Percentiles rank a stretch among this genome's conserved stretches.
Conservation (phyloP, 78 protist genomes). For the Paulinella micropora region DNA sequence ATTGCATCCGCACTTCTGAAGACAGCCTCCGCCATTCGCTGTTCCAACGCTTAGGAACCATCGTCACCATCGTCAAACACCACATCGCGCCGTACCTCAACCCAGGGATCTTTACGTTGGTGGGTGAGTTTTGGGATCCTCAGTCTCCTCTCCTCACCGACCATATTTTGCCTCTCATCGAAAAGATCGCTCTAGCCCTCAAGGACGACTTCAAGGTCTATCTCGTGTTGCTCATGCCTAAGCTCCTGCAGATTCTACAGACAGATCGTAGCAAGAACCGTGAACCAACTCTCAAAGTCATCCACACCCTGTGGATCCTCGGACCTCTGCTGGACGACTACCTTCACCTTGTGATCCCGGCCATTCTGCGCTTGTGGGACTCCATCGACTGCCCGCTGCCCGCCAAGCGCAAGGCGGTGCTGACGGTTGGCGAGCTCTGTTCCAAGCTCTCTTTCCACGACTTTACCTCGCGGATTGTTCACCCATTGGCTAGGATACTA, state of each 20-base stretch:
- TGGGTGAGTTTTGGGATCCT: too few species aligned
- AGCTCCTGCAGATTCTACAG: conserved; percentile 36
- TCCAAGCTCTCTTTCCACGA: conserved; percentile 53
- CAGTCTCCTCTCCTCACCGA: not conserved
- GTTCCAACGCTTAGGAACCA: conserved; percentile 12
- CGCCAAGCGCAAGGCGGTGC: conserved; percentile 22
- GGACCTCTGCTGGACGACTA: conserved; percentile 73
- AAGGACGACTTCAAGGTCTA: conserved; percentile 70
- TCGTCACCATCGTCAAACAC: not conserved
- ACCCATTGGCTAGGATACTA: conserved; percentile 66
- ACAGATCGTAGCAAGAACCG: not conserved
- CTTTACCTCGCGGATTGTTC: conserved; percentile 62
- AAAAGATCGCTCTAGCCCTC: conserved; percentile 58
- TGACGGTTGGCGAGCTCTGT: conserved; percentile 50
- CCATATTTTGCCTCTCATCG: conserved; percentile 57
- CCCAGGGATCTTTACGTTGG: too few species aligned
- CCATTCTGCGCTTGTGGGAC: conserved; percentile 55
- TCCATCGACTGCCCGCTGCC: not conserved
- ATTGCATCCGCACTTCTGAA: not conserved
- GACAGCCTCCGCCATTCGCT: conserved; percentile 4
- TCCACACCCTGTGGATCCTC: conserved; percentile 59
- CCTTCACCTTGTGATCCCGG: conserved; percentile 74
- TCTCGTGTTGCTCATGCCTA: conserved; percentile 70
- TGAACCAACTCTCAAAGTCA: conserved; percentile 23
- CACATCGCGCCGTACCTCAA: too few species aligned